Conservation (phyloP, 805 yeast genomes). For the Metschnikowia baotianmanensis region DNA sequence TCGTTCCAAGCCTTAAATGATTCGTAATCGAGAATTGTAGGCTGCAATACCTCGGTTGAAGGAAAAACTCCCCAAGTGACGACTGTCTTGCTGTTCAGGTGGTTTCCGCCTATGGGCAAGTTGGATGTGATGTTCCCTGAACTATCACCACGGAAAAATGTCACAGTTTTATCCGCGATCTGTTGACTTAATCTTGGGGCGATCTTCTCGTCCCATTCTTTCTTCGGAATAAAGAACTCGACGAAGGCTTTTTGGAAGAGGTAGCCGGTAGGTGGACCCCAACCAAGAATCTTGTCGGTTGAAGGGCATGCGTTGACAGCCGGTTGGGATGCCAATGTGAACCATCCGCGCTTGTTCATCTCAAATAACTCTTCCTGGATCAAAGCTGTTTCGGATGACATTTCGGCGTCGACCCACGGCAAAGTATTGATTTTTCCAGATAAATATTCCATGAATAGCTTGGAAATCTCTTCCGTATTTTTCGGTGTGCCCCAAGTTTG, state of each 20-base stretch:
- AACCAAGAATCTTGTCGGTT: conserved; percentile 86
- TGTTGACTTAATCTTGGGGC: conserved; percentile 46
- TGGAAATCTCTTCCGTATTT: conserved; percentile 54
- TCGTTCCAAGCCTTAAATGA: conserved; percentile 96
- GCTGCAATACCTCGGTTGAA: conserved; percentile 81
- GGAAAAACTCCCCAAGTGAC: conserved; percentile 99
- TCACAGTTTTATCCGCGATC: conserved; percentile 46
- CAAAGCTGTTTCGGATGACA: conserved; percentile 85
- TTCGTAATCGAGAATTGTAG: conserved; percentile 88
- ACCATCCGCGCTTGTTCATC: conserved; percentile 69
- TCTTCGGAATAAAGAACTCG: conserved; percentile 70
- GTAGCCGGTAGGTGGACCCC: conserved; percentile 93
- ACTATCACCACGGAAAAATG: conserved; percentile 74
- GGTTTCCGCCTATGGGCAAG: conserved; percentile 38
- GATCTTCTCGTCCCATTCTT: conserved; percentile 61
- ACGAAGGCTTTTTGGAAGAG: conserved; percentile 93
- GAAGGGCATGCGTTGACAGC: conserved; percentile 79
- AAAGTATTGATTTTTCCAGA: conserved; percentile 71
- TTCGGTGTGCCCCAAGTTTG: conserved; percentile 81
- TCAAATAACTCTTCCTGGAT: conserved; percentile 89
- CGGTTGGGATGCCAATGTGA: conserved; percentile 95
- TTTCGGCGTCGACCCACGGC: conserved; percentile 90
- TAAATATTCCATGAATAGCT: conserved; percentile 68
- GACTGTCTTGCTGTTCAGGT: conserved; percentile 57
- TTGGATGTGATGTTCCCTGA: conserved; percentile 60